These are phyloP conservation scores for Hyphopichia wangnamkhiaoensis DNA, from an alignment of 1,139 yeast genomes.

Conservation along the genomic window DNA sequence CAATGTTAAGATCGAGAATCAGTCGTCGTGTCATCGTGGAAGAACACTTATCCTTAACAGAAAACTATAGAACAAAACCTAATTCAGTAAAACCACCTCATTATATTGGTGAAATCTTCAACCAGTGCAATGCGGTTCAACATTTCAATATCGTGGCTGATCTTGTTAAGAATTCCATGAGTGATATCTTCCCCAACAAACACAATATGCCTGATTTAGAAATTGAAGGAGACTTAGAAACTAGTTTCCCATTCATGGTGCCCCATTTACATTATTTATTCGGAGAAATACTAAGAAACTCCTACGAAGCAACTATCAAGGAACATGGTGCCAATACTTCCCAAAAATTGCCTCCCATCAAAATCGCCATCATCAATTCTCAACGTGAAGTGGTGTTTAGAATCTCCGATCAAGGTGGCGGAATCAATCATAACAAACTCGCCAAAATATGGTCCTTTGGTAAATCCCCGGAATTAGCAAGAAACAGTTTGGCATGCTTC, in stretches of 20 bases:
- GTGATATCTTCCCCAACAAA: slow-evolving; percentile 51
- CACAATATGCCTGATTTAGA: slow-evolving; percentile 72
- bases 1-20: slow-evolving; percentile 79
- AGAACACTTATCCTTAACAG: slow-evolving; percentile 80
- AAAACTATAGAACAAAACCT: slow-evolving; percentile 52
- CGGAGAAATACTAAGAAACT: slow-evolving; percentile 84
- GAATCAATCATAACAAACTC: slow-evolving; percentile 59
- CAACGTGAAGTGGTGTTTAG: slow-evolving; percentile 70
- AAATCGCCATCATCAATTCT: slow-evolving; percentile 68
- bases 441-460: slow-evolving; percentile 83
- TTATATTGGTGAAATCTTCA: slow-evolving; percentile 84
- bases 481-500: slow-evolving; percentile 59
- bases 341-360: slow-evolving; percentile 61
- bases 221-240: slow-evolving; percentile 64
- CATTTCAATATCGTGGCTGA: slow-evolving; percentile 59
- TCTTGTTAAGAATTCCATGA: slow-evolving; percentile 43
- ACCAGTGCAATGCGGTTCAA: slow-evolving; percentile 73
- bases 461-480: slow-evolving; percentile 60
- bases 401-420: slow-evolving; percentile 90
- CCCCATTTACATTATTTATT: slow-evolving; percentile 83
- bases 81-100: slow-evolving; percentile 57
- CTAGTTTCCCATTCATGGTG: slow-evolving; percentile 78
- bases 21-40: slow-evolving; percentile 88
- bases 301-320: slow-evolving; percentile 74
- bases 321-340: slow-evolving; percentile 31